Conservation (phyloP, 371 early-diverging fungal genomes). For the Rhizopus arrhizus region DNA sequence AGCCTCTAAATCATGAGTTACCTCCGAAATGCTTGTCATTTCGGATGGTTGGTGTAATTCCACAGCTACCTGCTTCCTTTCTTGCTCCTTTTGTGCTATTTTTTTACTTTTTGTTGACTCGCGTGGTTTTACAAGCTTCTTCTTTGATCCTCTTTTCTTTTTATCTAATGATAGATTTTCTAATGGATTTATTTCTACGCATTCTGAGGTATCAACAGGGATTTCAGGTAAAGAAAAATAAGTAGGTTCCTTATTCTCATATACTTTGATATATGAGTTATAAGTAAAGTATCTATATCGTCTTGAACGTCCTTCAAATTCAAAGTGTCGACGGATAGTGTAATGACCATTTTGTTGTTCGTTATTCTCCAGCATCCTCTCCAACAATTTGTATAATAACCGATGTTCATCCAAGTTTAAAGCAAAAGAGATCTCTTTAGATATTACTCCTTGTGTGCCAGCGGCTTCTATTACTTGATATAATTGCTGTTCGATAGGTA, state of each 20-base stretch:
- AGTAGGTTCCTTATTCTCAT: constrained; percentile 19
- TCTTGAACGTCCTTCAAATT: constrained; percentile 39
- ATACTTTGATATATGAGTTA: constrained; percentile 16
- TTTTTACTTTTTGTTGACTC: background rate
- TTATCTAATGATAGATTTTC: background rate
- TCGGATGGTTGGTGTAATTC: background rate
- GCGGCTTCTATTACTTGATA: constrained; percentile 22
- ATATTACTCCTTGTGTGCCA: constrained; percentile 26
- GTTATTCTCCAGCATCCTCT: constrained; percentile 8
- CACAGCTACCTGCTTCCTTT: background rate
- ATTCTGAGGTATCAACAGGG: background rate
- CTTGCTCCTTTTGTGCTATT: background rate
- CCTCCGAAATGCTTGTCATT: too few relatives aligned
- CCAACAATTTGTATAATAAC: constrained; percentile 26
- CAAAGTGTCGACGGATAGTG: constrained; percentile 27
- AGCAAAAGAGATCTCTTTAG: constrained; percentile 25
- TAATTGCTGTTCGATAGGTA: constrained; percentile 22
- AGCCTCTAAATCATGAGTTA: too few relatives aligned
- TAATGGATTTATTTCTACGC: background rate
- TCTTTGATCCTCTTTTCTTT: background rate
- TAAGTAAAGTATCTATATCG: constrained; percentile 44
- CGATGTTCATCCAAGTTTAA: constrained; percentile 24
- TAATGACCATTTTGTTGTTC: background rate
- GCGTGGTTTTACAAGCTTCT: background rate
- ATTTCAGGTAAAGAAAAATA: constrained; percentile 9